Evolutionary conservation across 257 asterid species (phyloP).

Genomic region (Schizonepeta tenuifolia): DNA sequence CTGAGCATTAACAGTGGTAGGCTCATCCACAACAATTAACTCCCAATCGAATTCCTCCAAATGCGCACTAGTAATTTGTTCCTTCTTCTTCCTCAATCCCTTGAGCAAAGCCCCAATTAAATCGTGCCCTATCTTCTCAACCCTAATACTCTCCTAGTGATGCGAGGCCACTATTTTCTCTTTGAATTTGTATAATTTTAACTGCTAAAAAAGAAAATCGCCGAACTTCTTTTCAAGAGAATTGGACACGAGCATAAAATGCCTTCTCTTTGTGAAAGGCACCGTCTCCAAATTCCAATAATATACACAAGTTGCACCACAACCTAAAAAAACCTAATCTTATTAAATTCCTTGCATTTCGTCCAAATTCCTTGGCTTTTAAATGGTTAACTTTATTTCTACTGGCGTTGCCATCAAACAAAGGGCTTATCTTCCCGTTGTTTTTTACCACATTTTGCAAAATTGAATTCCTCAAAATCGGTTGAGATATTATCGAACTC

Average conservation of each 20-base stretch:
- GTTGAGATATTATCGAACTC: background rate
- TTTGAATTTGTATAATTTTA: background rate
- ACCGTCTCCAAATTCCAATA: too few relatives aligned
- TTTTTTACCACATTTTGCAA: constrained; percentile 37
- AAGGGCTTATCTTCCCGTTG: too few relatives aligned
- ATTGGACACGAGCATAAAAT: too few relatives aligned
- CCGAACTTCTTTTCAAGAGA: too few relatives aligned
- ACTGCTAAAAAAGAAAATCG: too few relatives aligned
- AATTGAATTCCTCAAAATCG: constrained; percentile 46
- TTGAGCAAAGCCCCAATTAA: constrained; percentile 72
- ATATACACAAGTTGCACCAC: too few relatives aligned
- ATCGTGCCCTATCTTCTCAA: constrained; percentile 64
- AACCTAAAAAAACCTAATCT: too few relatives aligned
- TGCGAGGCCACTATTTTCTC: constrained; percentile 64
- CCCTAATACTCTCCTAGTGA: constrained; percentile 85
- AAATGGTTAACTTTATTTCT: too few relatives aligned
- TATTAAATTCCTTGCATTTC: too few relatives aligned
- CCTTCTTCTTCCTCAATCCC: constrained; percentile 59
- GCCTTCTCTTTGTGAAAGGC: too few relatives aligned
- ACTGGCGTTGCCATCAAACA: too few relatives aligned
- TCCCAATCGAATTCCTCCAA: constrained; percentile 90
- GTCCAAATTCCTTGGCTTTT: too few relatives aligned
- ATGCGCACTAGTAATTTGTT: constrained; percentile 73
- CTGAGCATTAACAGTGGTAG: constrained; percentile 64
- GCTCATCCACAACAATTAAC: constrained; percentile 76